These are phyloP conservation scores for Nannochloris sp. DNA, from an alignment of 139 green algal species.

Conservation along the genomic window DNA sequence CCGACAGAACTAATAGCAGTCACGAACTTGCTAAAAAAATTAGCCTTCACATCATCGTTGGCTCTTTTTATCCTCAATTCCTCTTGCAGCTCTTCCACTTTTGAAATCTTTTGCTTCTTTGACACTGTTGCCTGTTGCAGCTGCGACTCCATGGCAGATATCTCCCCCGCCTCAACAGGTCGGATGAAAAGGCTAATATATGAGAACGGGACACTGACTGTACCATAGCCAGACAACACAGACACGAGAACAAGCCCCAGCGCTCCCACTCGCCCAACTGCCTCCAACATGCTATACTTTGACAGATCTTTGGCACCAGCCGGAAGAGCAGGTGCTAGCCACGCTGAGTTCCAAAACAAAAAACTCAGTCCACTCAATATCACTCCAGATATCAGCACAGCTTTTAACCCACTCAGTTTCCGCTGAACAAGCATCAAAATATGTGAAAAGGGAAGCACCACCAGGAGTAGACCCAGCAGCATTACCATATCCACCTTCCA, in stretches of 20 bases:
- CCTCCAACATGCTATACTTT: slow-evolving; percentile 28
- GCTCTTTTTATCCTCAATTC: slow-evolving; percentile 26
- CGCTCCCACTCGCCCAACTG: slow-evolving; percentile 75
- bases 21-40: neutral
- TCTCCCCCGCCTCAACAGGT: slow-evolving; percentile 65
- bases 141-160: slow-evolving; percentile 70
- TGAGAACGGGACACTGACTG: slow-evolving; percentile 82
- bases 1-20: neutral
- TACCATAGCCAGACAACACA: slow-evolving; percentile 82
- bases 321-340: slow-evolving; percentile 7
- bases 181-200: slow-evolving; percentile 87
- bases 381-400: slow-evolving; percentile 11
- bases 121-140: slow-evolving; percentile 45
- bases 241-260: slow-evolving; percentile 86
- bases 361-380: neutral
- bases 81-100: slow-evolving; percentile 32
- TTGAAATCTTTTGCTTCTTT: slow-evolving; percentile 52
- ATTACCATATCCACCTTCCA: slow-evolving; percentile 70
- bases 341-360: slow-evolving; percentile 1
- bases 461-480: slow-evolving; percentile 73
- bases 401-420: slow-evolving; percentile 17
- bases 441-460: slow-evolving; percentile 78
- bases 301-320: neutral
- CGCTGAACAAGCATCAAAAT: slow-evolving; percentile 41
- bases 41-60: neutral